phyloP scores from a whole-genome alignment of 768 basidiomycete genomes.

The Mycena venus region DNA sequence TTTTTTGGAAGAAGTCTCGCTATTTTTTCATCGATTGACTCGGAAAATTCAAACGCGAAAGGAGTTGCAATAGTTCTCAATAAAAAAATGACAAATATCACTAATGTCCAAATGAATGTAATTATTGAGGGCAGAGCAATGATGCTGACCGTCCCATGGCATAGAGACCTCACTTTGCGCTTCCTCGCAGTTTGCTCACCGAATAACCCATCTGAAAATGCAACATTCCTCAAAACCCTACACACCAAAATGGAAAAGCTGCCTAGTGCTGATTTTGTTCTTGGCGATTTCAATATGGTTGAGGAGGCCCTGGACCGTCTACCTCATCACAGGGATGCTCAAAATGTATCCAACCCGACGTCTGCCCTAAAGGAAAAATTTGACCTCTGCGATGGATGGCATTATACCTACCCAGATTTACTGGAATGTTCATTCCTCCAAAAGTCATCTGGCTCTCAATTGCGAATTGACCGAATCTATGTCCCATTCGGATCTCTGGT shows the following conservation, averaged over 20 bases:
- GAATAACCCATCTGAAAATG: conserved; percentile 9
- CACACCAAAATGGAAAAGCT: too few species aligned
- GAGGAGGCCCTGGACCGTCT: conserved; percentile 15
- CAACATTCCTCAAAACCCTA: background rate
- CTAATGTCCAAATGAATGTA: background rate
- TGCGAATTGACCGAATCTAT: too few species aligned
- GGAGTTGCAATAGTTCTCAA: background rate
- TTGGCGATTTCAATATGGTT: too few species aligned
- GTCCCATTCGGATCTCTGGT: too few species aligned
- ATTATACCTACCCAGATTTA: too few species aligned
- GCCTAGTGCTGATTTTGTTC: too few species aligned
- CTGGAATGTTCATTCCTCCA: too few species aligned
- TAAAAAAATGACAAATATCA: background rate
- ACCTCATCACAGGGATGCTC: conserved; percentile 3
- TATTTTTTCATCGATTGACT: background rate
- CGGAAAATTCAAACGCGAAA: background rate
- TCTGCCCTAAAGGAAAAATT: background rate
- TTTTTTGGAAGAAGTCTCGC: background rate
- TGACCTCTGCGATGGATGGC: too few species aligned
- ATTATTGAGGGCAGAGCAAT: conserved; percentile 5
- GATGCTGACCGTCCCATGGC: too few species aligned
- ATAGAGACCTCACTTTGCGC: background rate
- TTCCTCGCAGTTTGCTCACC: background rate
- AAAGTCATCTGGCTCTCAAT: too few species aligned
- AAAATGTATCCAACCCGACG: background rate